Percentiles rank a stretch among this genome's conserved stretches.
Evolutionary conservation across 202 grass and related monocot species (phyloP).

Genomic region (Tripidium arundinaceum): DNA sequence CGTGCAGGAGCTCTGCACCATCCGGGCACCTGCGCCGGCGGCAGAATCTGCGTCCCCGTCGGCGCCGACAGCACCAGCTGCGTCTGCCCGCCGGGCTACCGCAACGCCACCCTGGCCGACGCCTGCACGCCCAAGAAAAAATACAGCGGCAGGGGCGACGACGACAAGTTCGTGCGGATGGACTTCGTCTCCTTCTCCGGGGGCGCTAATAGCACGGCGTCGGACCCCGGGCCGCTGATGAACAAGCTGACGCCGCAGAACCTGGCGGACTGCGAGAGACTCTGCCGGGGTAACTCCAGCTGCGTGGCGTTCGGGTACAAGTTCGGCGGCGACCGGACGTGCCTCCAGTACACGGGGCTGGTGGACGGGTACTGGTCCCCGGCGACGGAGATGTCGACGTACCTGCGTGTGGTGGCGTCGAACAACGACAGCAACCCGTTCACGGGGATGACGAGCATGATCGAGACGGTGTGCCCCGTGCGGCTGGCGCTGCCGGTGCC

Average conservation of each 20-base stretch:
- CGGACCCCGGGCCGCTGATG: background rate
- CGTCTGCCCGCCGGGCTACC: conserved; percentile 80
- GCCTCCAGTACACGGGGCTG: conserved; percentile 29
- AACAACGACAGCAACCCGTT: conserved; percentile 42
- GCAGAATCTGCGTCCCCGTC: conserved; percentile 60
- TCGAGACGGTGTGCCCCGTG: conserved; percentile 76
- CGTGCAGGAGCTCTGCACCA: conserved; percentile 73
- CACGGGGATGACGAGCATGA: conserved; percentile 73
- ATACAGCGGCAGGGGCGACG: background rate
- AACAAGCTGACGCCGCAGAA: background rate
- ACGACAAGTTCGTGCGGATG: conserved; percentile 61
- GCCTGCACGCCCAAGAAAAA: conserved; percentile 34
- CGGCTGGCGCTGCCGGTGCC: conserved; percentile 47
- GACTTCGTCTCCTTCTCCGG: conserved; percentile 65
- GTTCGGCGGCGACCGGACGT: conserved; percentile 54
- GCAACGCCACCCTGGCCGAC: background rate
- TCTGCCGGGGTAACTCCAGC: background rate
- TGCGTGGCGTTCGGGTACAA: conserved; percentile 83
- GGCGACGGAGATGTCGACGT: conserved; percentile 56
- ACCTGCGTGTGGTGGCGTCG: conserved; percentile 36
- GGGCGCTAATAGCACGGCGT: rapidly evolving
- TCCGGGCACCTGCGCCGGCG: conserved; percentile 53
- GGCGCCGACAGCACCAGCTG: conserved; percentile 32
- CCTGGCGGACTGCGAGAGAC: conserved; percentile 13
- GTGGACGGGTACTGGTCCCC: conserved; percentile 73